Percentiles rank a stretch among this genome's conserved stretches.
phyloP scores from a whole-genome alignment of 768 basidiomycete genomes.

The Tulasnella sp. region DNA sequence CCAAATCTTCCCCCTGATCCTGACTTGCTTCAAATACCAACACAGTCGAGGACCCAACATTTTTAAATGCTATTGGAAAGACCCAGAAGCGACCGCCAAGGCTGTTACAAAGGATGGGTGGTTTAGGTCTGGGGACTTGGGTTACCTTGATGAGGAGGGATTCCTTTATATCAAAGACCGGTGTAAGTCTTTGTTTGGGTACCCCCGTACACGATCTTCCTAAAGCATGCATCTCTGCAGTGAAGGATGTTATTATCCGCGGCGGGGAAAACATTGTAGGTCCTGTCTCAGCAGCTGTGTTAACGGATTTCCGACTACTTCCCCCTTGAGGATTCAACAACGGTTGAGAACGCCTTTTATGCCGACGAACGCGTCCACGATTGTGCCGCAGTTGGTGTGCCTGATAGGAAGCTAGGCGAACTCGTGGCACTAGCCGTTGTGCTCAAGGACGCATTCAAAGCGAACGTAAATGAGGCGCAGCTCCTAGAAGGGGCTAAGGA shows the following conservation, averaged over 20 bases:
- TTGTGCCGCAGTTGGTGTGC: conserved; percentile 14
- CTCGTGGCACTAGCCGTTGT: conserved; percentile 50
- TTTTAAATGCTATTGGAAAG: conserved; percentile 56
- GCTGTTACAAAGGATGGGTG: conserved; percentile 49
- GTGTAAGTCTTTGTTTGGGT: neutral
- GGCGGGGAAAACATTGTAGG: conserved; percentile 57
- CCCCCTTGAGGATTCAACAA: conserved; percentile 45
- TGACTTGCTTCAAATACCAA: neutral
- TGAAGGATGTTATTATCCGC: conserved; percentile 57
- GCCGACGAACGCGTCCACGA: conserved; percentile 10
- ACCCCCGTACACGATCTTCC: neutral
- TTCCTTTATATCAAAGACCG: conserved; percentile 30
- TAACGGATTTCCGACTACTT: neutral
- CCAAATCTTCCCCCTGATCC: neutral
- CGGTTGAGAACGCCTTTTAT: conserved; percentile 28
- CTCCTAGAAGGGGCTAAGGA: conserved; percentile 40
- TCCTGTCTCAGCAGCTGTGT: conserved; percentile 6
- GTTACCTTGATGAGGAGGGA: conserved; percentile 41
- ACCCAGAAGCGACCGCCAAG: conserved; percentile 45
- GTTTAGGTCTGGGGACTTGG: conserved; percentile 50
- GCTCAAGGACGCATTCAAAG: conserved; percentile 38
- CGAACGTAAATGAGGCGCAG: conserved; percentile 42
- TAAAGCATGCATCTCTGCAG: conserved; percentile 26
- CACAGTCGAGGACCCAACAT: conserved; percentile 47
- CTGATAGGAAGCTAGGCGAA: conserved; percentile 18